Conservation (phyloP, 208 protist genomes). For the Crithidia acanthocephali region DNA sequence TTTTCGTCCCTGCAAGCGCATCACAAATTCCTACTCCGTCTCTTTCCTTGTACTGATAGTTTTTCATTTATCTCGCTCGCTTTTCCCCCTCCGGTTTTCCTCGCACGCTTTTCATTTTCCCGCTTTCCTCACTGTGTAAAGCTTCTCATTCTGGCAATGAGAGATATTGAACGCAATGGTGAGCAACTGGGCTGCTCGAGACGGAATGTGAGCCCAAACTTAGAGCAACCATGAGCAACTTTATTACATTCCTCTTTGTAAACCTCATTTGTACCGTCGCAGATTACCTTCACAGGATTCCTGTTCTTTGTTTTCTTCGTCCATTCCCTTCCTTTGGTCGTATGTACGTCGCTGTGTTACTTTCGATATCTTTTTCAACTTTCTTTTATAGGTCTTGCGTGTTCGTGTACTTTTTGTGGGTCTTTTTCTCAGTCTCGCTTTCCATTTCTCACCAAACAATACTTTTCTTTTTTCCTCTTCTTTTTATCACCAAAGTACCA, state of each 20-base stretch:
- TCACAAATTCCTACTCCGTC: neutral
- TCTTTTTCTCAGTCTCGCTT: conserved; percentile 3
- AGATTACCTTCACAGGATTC: neutral
- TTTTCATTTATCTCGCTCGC: neutral
- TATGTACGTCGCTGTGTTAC: too few species aligned
- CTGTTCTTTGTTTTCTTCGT: neutral
- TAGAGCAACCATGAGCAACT: neutral
- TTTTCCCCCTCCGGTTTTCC: conserved; percentile 1
- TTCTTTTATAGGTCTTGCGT: neutral
- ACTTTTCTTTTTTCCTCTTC: conserved; percentile 13
- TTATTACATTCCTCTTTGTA: neutral
- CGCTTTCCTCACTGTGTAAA: neutral
- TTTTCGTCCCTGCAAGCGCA: neutral
- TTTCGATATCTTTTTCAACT: too few species aligned
- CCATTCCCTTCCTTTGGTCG: neutral
- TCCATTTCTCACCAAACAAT: neutral
- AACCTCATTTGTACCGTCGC: neutral
- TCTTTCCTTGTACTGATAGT: neutral
- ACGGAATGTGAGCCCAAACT: too few species aligned
- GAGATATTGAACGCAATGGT: neutral
- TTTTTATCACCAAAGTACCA: neutral
- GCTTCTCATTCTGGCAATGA: neutral
- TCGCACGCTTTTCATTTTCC: neutral
- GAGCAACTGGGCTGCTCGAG: neutral
- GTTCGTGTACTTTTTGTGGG: neutral